Base-by-base conservation (phyloP, 2,329 filamentous ascomycete species). In the Hymenoscyphus albidus region DNA sequence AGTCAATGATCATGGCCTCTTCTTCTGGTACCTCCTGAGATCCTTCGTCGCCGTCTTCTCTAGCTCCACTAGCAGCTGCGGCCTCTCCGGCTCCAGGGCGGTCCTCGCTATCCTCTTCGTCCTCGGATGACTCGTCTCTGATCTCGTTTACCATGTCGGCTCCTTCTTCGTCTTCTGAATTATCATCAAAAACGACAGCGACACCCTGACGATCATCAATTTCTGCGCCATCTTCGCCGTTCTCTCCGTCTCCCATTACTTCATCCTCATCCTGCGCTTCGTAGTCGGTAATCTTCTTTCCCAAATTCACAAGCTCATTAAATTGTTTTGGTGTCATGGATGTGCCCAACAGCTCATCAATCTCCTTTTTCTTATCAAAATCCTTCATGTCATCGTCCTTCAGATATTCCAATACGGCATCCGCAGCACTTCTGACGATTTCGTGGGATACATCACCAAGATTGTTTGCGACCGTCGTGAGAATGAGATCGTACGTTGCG, bases 221-320 rank as follows among this genome's bases (percentile, higher is more conserved):
- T 75, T 97, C 93, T 38, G 85, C 89, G 61, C 86, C 89, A 57
- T 88, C 84, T 67, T 86, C 87, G 18, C 81, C 85, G 27, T 81
- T 84, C 35, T 86, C 83, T 64, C 85, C 89, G 72, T 89, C 88
- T 38, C 86, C 89, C 81, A 92, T 91, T 64, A 93, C 88, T 70
- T 97, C 94, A 68, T 98, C 93, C 39, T 97, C 95, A 69, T 98
- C 94, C 76, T 98, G 93, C 48, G 91, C 91, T 77, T 98, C 91
- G 77, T 98, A 99, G 77, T 99, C 95, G 59, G 95, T 99, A 68
- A 99, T 97, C 80, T 99, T 99, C 81, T 99, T 99, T 69, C 93
- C 92, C 55, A 99, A 81, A 75, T 97, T 99, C 63, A 98, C 88
- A 70, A 99, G 80, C 79, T 98, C 94, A 75, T 98, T 98, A 80